Base-by-base conservation (phyloP, 352 stramenopile genomes). In the Phytophthora meadii region DNA sequence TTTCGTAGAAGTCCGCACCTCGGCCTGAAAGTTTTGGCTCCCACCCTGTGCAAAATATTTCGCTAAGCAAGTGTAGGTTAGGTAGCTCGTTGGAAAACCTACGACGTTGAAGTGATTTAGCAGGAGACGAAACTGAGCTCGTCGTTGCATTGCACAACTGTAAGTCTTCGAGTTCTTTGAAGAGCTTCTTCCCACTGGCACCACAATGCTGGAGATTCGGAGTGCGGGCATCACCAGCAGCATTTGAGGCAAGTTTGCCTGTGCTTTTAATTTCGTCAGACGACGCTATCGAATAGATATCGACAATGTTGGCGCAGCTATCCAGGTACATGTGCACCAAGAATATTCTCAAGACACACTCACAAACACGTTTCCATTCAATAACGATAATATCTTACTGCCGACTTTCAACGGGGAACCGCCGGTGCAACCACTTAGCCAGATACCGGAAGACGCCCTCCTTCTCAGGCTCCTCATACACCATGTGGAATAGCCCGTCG, bases 391-490 rank as follows among this genome's bases (percentile, higher is more conserved):
- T 37, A 55, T 41, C 42, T 65, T 48, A 54, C 22, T 63, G 19
- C 7, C 39, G 49, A 11, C 47, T 49, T 50, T 71, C 53, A 14
- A 66, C 25, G 11, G 64, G 69, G 45, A 74, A 79, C 9, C 73
- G 57, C 8, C 49, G 50, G 6, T 62, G 57, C 46, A 81, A 48
- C 73, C 81, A 90, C 40, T 78, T 65, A 2, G 53, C 61, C 40
- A 85, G 61, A 39, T 82, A 72, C 37, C 68, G 62, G 3, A 87
- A 67, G 28, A 90, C 81, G 37, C 73, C 52, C 15, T 87, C 76
- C 17, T 71, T 72, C 56, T 88, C 79, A 3, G 76, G 76, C 22
- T 88, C 81, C 36, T 88, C 70, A 45, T 83, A 90, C 34, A 88
- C 61, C 34, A 79, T 72, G 73, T 90, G 79, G 51, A 69, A 88